These are phyloP conservation scores for Polytrichum formosum DNA, from an alignment of 225 moss, liverwort and hornwort genomes.

Conservation along the genomic window DNA sequence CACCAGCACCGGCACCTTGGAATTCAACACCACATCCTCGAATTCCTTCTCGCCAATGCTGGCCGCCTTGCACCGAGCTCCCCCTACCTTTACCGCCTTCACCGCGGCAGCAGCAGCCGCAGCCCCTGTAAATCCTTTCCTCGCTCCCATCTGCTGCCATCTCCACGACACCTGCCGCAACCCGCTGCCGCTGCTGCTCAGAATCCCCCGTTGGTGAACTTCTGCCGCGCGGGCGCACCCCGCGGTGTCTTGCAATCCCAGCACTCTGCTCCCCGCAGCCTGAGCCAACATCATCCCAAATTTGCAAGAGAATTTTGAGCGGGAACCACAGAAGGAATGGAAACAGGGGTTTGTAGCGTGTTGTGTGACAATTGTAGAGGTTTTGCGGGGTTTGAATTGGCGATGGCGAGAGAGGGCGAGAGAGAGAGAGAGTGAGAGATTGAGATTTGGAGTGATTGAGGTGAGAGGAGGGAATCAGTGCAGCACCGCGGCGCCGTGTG, in stretches of 20 bases:
- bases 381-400: too few species aligned
- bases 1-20: constrained; percentile 70
- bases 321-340: too few species aligned
- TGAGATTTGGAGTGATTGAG: too few species aligned
- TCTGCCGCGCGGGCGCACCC: not conserved
- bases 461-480: too few species aligned
- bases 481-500: too few species aligned
- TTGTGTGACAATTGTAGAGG: too few species aligned
- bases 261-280: constrained; percentile 14
- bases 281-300: constrained; percentile 30
- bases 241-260: not conserved
- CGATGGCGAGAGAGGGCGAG: too few species aligned
- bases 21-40: constrained; percentile 63
- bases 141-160: constrained; percentile 22
- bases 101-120: not conserved
- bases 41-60: constrained; percentile 38
- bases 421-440: too few species aligned
- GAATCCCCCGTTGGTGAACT: too few species aligned
- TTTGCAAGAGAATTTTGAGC: too few species aligned
- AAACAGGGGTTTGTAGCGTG: too few species aligned
- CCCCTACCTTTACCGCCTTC: not conserved
- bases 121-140: constrained; percentile 7
- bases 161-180: constrained; percentile 3
- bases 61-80: constrained; percentile 43
- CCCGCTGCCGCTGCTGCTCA: not conserved